Conservation (phyloP, 768 basidiomycete species). For the Mycena latifolia region DNA sequence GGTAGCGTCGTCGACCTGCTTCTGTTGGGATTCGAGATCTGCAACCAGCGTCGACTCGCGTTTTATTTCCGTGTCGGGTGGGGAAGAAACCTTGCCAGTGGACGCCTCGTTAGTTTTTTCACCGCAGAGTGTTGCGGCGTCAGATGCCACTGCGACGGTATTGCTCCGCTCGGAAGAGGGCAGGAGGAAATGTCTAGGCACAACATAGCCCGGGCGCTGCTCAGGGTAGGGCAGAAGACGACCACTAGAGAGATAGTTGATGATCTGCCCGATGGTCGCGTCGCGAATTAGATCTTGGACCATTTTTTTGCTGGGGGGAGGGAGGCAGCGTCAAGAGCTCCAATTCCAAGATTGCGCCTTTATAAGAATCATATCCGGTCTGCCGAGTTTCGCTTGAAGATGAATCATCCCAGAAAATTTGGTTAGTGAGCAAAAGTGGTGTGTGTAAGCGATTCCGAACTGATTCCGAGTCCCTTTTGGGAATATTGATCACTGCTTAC, state of each 20-base stretch:
- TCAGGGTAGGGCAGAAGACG: conserved; percentile 37
- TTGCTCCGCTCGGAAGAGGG: conserved; percentile 18
- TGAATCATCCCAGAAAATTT: too few relatives aligned
- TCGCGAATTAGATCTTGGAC: conserved; percentile 41
- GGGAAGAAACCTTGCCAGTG: conserved; percentile 10
- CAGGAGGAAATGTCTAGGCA: conserved; percentile 26
- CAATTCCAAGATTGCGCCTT: neutral
- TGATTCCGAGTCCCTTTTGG: too few relatives aligned
- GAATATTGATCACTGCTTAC: too few relatives aligned
- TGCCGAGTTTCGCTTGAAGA: too few relatives aligned
- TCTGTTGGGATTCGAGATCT: conserved; percentile 23
- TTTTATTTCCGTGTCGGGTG: conserved; percentile 21
- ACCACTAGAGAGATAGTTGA: conserved; percentile 43
- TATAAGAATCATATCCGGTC: conserved; percentile 7
- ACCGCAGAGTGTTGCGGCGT: conserved; percentile 27
- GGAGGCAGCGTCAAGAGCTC: neutral
- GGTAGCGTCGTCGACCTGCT: conserved; percentile 18
- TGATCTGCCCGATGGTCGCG: conserved; percentile 44
- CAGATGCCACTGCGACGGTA: conserved; percentile 25
- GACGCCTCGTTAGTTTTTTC: conserved; percentile 21
- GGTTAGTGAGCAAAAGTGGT: too few relatives aligned
- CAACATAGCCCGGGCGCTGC: conserved; percentile 32
- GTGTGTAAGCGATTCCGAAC: too few relatives aligned
- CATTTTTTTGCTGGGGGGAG: conserved; percentile 8
- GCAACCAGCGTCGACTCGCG: conserved; percentile 13